These are phyloP conservation scores for Bipolaris victoriae DNA, from an alignment of 2,329 filamentous ascomycete genomes.

Conservation along the genomic window DNA sequence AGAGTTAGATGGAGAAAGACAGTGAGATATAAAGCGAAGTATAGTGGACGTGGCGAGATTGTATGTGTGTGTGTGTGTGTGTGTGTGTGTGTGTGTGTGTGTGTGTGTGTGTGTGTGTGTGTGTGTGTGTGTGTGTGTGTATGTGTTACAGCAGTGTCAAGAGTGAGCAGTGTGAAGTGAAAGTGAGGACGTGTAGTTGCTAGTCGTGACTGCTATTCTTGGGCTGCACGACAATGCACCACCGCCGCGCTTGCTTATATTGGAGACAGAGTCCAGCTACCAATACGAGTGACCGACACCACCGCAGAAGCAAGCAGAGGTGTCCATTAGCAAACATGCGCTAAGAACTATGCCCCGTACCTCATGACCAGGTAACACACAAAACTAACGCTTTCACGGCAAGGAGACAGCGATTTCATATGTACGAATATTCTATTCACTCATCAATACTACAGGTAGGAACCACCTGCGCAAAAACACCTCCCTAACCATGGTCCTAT, in stretches of 20 bases:
- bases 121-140: too few relatives aligned
- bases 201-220: background rate
- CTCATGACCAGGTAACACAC: background rate
- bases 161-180: background rate
- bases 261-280: background rate
- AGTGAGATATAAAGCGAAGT: background rate
- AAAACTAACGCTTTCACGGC: background rate
- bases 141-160: background rate
- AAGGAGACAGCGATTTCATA: background rate
- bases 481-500: background rate
- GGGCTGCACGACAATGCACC: background rate
- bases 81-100: too few relatives aligned
- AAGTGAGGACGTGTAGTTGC: background rate
- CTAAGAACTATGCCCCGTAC: background rate
- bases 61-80: background rate
- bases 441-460: constrained; percentile 3
- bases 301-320: too few relatives aligned
- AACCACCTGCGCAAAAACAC: background rate
- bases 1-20: background rate
- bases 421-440: constrained; percentile 5
- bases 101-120: too few relatives aligned
- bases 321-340: too few relatives aligned
- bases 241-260: background rate
- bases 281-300: background rate
- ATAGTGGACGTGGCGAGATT: background rate